phyloP scores from a whole-genome alignment of 495 filamentous ascomycete genomes.

The Hypoxylon lenormandii region DNA sequence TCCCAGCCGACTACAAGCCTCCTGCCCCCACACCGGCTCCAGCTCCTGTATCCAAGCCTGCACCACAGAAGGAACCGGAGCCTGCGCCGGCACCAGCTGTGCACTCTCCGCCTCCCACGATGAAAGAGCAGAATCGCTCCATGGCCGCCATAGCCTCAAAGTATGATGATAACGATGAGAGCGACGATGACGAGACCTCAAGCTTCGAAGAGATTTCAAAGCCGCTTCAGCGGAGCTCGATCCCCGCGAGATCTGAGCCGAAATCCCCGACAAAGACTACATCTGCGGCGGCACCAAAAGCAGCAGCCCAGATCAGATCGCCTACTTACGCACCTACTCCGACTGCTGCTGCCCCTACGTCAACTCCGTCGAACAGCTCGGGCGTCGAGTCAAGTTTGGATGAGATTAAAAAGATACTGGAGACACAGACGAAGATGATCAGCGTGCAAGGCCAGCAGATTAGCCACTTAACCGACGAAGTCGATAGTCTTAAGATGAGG shows the following conservation, averaged over 20 bases:
- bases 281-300: constrained; percentile 49
- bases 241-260: constrained; percentile 50
- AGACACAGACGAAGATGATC: constrained; percentile 72
- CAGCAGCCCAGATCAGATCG: constrained; percentile 53
- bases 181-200: constrained; percentile 73
- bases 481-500: constrained; percentile 76
- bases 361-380: constrained; percentile 30
- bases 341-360: constrained; percentile 34
- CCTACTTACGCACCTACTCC: constrained; percentile 40
- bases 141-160: constrained; percentile 86
- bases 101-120: constrained; percentile 70
- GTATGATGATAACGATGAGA: constrained; percentile 78
- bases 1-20: constrained; percentile 76
- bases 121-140: constrained; percentile 84
- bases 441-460: constrained; percentile 70
- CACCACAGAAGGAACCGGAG: constrained; percentile 68
- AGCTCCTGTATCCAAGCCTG: constrained; percentile 63
- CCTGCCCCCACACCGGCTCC: constrained; percentile 61
- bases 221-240: constrained; percentile 55
- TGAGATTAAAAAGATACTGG: constrained; percentile 74
- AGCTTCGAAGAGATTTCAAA: constrained; percentile 87
- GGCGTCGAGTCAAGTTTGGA: constrained; percentile 62
- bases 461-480: constrained; percentile 70
- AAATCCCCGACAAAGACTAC: constrained; percentile 55
- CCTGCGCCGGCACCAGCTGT: constrained; percentile 61